Percentiles rank a stretch among this genome's conserved stretches.
These are phyloP conservation scores for Penicillium cinerascens DNA, from an alignment of 495 filamentous ascomycete species.

Conservation along the genomic window DNA sequence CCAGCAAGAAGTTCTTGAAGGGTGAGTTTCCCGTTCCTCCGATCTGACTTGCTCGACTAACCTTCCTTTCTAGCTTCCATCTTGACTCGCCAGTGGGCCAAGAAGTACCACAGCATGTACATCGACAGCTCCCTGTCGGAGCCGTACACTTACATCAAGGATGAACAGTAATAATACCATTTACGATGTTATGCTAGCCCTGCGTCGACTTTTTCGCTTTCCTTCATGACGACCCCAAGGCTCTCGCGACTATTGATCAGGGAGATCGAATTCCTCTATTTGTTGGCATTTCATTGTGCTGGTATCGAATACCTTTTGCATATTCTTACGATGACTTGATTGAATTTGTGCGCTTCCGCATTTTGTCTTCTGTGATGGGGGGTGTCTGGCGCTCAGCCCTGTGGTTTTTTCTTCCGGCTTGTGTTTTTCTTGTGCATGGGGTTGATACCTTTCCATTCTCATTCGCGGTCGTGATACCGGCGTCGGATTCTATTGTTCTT, in stretches of 20 bases:
- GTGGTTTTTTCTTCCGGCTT: conserved; percentile 21
- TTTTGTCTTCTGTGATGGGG: conserved; percentile 30
- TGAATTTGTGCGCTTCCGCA: conserved; percentile 41
- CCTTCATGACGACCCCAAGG: conserved; percentile 31
- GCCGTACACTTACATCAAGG: conserved; percentile 38
- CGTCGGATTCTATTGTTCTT: conserved; percentile 32
- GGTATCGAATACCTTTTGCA: conserved; percentile 43
- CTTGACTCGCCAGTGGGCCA: conserved; percentile 87
- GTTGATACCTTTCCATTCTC: conserved; percentile 39
- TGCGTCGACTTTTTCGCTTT: conserved; percentile 19
- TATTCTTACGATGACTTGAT: conserved; percentile 47
- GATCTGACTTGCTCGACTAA: conserved; percentile 11
- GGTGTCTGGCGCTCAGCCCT: conserved; percentile 41
- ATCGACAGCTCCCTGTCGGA: conserved; percentile 37
- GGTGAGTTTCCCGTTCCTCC: conserved; percentile 49
- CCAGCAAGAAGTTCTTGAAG: conserved; percentile 97
- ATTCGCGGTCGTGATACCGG: conserved; percentile 26
- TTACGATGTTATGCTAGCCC: conserved; percentile 30
- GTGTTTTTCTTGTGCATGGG: conserved; percentile 27
- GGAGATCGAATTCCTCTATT: conserved; percentile 36
- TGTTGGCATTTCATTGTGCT: conserved; percentile 48
- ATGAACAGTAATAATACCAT: conserved; percentile 34
- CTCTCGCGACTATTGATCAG: conserved; percentile 21
- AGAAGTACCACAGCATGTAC: conserved; percentile 57
- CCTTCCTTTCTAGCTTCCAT: conserved; percentile 66